A percentile compares a stretch with the other conserved stretches of the same genome.
These are phyloP conservation scores for Tuber microsphaerosporum DNA, from an alignment of 495 filamentous ascomycete genomes.

Conservation along the genomic window DNA sequence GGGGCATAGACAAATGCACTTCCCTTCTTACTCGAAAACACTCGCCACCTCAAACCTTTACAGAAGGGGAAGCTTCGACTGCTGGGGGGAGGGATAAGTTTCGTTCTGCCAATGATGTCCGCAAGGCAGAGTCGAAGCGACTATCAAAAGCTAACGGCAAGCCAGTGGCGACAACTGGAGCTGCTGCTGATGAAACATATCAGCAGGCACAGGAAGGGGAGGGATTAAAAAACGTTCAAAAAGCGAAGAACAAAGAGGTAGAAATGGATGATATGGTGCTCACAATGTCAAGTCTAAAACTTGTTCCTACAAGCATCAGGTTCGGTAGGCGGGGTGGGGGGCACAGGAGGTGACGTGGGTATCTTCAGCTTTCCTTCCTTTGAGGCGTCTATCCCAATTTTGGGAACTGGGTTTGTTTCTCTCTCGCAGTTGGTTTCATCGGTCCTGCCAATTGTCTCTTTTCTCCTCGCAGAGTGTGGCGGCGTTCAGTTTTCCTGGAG, in stretches of 20 bases:
- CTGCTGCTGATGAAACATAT: constrained; percentile 1
- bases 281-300: constrained; percentile 75
- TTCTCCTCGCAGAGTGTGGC: neutral
- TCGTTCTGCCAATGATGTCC: neutral
- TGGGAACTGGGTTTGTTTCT: constrained; percentile 1
- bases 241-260: constrained; percentile 45
- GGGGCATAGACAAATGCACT: constrained; percentile 75
- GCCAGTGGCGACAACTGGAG: neutral
- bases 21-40: constrained; percentile 58
- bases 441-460: neutral
- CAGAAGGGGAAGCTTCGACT: constrained; percentile 24
- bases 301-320: constrained; percentile 69
- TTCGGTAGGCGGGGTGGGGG: constrained; percentile 57
- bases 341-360: neutral
- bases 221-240: constrained; percentile 1
- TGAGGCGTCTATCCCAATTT: neutral
- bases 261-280: constrained; percentile 66
- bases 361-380: constrained; percentile 3
- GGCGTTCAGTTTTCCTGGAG: neutral
- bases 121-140: neutral
- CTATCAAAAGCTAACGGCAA: neutral
- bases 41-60: constrained; percentile 45
- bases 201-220: constrained; percentile 13
- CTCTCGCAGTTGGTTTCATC: neutral
- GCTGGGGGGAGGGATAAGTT: constrained; percentile 28